These are phyloP conservation scores for Lagerstroemia speciosa DNA, from an alignment of 345 rosid species.

Conservation along the genomic window DNA sequence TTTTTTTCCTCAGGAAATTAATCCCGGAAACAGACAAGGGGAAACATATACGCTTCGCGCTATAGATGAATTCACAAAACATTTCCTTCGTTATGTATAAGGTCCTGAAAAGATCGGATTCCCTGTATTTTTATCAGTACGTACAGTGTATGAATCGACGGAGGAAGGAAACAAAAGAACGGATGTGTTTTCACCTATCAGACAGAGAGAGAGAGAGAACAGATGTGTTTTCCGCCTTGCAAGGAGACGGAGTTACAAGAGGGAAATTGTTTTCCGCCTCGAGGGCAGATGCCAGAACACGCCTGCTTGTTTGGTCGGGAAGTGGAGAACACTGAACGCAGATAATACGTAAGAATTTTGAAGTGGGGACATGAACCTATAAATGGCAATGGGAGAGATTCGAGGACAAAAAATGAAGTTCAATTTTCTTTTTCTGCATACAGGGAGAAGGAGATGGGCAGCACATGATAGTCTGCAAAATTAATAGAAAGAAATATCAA, in stretches of 20 bases:
- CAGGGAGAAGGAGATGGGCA: not conserved
- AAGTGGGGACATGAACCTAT: not conserved
- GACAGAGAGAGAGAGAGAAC: no score
- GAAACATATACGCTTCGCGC: not conserved
- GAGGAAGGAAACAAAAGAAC: not conserved
- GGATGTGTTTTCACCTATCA: not conserved
- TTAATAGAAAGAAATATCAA: not conserved
- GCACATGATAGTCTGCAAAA: not conserved
- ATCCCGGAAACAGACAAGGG: no score
- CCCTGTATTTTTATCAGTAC: not conserved
- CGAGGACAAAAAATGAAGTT: not conserved
- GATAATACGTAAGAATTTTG: not conserved
- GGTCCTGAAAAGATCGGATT: not conserved
- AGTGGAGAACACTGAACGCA: not conserved
- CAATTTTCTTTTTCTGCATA: not conserved
- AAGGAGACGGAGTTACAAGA: not conserved
- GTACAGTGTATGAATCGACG: not conserved
- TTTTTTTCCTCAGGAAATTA: no score
- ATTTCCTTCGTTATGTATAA: no score
- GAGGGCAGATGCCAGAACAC: not conserved
- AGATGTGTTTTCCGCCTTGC: not conserved
- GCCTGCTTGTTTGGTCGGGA: not conserved
- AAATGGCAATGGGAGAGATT: slow-evolving; percentile 4
- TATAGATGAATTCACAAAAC: no score
- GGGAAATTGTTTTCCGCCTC: not conserved